Conservation (phyloP, 441 rosid genomes). For the Jatropha multifida region DNA sequence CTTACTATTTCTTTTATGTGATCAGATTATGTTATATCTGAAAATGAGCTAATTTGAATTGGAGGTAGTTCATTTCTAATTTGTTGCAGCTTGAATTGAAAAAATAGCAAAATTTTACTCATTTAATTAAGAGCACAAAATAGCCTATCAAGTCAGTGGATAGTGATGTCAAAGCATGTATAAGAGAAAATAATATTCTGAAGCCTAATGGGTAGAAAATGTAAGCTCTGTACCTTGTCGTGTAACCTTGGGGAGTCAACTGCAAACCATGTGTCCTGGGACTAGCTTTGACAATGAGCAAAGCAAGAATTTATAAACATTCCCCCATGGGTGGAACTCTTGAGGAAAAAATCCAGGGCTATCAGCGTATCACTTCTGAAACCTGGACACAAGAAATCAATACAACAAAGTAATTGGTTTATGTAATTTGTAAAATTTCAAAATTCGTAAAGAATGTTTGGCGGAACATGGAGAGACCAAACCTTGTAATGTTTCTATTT, state of each 20-base stretch:
- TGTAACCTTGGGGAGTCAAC: constrained; percentile 69
- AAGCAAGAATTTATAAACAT: constrained; percentile 90
- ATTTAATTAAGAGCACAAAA: too few species aligned
- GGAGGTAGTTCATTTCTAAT: too few species aligned
- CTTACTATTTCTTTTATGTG: too few species aligned
- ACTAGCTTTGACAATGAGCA: constrained; percentile 95
- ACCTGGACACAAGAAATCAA: constrained; percentile 38
- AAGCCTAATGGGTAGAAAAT: constrained; percentile 8
- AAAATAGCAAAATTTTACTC: too few species aligned
- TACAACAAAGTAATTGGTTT: neutral
- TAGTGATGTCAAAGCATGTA: neutral
- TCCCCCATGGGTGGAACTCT: constrained; percentile 69
- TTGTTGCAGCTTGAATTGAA: too few species aligned
- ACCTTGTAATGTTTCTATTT: constrained; percentile 73
- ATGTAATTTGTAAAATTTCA: neutral
- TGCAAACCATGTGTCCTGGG: constrained; percentile 90
- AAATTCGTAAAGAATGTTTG: neutral
- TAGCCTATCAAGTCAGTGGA: neutral
- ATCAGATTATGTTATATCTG: too few species aligned
- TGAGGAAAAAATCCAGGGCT: constrained; percentile 47
- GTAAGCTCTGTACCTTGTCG: constrained; percentile 51
- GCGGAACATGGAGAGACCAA: constrained; percentile 15
- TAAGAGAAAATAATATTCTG: neutral
- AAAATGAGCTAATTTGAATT: too few species aligned
- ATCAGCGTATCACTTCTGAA: constrained; percentile 75